Conservation (phyloP, 768 basidiomycete genomes). For the Tulasnella calospora region DNA sequence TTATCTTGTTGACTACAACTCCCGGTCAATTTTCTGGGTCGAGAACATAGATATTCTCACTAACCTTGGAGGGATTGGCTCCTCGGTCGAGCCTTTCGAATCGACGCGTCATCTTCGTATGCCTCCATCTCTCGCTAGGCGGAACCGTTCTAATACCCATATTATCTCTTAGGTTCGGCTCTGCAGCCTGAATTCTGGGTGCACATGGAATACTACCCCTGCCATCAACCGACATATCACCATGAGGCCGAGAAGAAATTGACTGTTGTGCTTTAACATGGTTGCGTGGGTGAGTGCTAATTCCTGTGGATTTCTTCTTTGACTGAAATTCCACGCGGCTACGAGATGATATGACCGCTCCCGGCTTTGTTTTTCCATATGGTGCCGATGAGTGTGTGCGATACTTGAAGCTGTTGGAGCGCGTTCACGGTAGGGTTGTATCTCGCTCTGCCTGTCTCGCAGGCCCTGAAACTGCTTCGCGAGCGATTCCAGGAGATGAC, state of each 20-base stretch:
- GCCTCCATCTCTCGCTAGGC: not conserved
- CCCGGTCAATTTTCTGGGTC: not conserved
- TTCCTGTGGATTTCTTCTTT: not conserved
- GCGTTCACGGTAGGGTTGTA: not conserved
- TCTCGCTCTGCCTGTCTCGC: too few species aligned
- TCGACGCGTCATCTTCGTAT: not conserved
- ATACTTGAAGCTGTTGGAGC: not conserved
- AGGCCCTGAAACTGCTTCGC: not conserved
- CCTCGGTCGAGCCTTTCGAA: not conserved
- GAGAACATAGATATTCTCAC: not conserved
- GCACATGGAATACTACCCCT: constrained; percentile 11
- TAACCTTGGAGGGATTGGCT: not conserved
- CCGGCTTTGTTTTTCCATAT: not conserved
- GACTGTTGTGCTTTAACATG: not conserved
- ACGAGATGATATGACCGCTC: constrained; percentile 9
- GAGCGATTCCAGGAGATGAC: not conserved
- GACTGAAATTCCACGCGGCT: not conserved
- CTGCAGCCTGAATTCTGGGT: constrained; percentile 1
- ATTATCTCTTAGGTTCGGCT: not conserved
- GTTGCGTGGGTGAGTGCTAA: not conserved
- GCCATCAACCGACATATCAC: not conserved
- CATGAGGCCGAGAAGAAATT: not conserved
- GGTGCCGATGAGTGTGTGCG: not conserved
- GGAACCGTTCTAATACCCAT: not conserved
- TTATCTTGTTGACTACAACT: constrained; percentile 9